A percentile compares a stretch with the other conserved stretches of the same genome.
phyloP scores from a whole-genome alignment of 495 filamentous ascomycete genomes.

The Apodospora peruviana region DNA sequence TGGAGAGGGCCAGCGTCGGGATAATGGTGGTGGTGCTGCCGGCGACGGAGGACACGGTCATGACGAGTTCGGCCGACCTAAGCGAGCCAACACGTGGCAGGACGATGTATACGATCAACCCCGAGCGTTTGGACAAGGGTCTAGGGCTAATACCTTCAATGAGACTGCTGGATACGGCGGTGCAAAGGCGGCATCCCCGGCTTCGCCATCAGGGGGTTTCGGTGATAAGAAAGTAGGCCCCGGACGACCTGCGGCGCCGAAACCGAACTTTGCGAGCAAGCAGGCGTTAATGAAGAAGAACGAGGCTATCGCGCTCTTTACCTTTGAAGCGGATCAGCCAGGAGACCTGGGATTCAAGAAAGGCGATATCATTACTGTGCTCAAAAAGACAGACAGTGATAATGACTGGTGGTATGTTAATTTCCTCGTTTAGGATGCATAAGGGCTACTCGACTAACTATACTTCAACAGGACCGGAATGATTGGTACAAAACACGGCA shows the following conservation, averaged over 20 bases:
- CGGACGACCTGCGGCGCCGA: slow-evolving; percentile 75
- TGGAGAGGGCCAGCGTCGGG: slow-evolving; percentile 63
- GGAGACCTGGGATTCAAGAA: slow-evolving; percentile 96
- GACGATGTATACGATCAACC: slow-evolving; percentile 81
- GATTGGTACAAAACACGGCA: slow-evolving; percentile 47
- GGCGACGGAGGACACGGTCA: slow-evolving; percentile 54
- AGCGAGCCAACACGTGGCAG: slow-evolving; percentile 74
- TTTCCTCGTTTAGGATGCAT: neutral
- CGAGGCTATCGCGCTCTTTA: slow-evolving; percentile 84
- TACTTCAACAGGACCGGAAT: slow-evolving; percentile 47
- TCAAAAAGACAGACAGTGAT: slow-evolving; percentile 89
- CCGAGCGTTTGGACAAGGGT: slow-evolving; percentile 41
- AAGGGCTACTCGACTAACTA: slow-evolving; percentile 12
- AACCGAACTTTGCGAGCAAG: slow-evolving; percentile 70
- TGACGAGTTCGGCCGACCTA: slow-evolving; percentile 44
- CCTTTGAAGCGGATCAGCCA: slow-evolving; percentile 88
- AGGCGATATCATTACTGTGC: slow-evolving; percentile 93
- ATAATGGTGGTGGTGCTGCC: slow-evolving; percentile 39
- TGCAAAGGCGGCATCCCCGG: slow-evolving; percentile 19
- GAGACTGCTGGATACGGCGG: slow-evolving; percentile 28
- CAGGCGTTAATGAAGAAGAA: slow-evolving; percentile 65
- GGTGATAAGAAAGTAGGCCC: slow-evolving; percentile 41
- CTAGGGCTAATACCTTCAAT: slow-evolving; percentile 36
- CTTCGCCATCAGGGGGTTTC: neutral
- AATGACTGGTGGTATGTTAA: slow-evolving; percentile 78